Evolutionary conservation across 23 red algal species (phyloP), one percentile per base, ranked within the genome.

Genomic region (Pyropia haitanensis): DNA sequence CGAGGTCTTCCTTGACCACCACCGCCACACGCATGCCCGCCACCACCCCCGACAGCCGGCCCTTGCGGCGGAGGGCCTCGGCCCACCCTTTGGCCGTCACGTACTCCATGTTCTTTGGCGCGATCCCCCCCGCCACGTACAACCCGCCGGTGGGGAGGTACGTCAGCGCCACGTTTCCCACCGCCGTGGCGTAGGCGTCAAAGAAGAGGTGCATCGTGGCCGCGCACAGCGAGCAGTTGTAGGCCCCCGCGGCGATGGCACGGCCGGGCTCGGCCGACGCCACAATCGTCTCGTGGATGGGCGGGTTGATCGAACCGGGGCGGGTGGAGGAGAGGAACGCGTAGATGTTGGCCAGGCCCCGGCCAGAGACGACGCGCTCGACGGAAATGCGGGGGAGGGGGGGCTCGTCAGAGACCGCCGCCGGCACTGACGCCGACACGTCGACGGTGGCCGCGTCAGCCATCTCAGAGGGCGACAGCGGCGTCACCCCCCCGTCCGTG

Each of bases 61-160:
- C 91, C 50, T 96, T 96, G 12, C 79, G 74, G 46, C 64, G 56
- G 77, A 96, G 78, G 73, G 89, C 89, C 18, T 80, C 68, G 0
- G 76, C 78, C 39, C 39, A 46, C 24, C 63, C 78, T 14, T 24
- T 55, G 18, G 64, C 65, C 22, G 51, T 64, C 22, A 96, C 71
- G 30, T 76, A 76, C 51, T 96, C 91, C 29, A 96, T 64, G 64
- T 89, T 88, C 68, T 96, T 96, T 9, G 94, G 94, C 18, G 94
- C 94, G 56, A 98, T 91, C 18, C 94, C 87, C 32, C 94, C 94
- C 14, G 86, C 80, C 23, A 98, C 76, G 68, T 91, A 98, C 50
- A 98, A 34, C 20, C 94, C 94, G 2, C 80, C 85, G 65, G 61
- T 82, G 9, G 94, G 85, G 20, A 98, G 30, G 65, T 91, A 98